These are phyloP conservation scores for Fagus crenata DNA, from an alignment of 306 rosid genomes.

Conservation along the genomic window DNA sequence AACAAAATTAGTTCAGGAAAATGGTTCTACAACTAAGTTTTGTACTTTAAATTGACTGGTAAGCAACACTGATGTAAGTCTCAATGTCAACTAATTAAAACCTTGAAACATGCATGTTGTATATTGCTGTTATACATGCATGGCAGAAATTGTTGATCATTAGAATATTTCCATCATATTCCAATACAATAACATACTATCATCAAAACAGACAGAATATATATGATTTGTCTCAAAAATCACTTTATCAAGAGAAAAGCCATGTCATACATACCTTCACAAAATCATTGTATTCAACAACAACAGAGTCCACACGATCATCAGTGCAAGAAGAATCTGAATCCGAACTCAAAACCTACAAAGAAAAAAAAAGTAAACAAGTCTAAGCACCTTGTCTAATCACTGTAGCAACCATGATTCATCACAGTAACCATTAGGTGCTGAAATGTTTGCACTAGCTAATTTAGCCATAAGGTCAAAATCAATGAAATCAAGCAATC, in stretches of 20 bases:
- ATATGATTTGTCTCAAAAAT: not conserved
- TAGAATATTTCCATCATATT: not conserved
- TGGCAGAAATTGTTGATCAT: not conserved
- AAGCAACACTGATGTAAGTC: too few species aligned
- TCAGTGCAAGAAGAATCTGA: conserved; percentile 56
- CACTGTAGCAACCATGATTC: not conserved
- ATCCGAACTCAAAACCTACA: conserved; percentile 60
- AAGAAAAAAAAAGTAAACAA: conserved; percentile 20
- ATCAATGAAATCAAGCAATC: not conserved
- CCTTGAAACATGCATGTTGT: not conserved
- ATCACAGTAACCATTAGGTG: not conserved
- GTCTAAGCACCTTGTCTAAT: conserved; percentile 20
- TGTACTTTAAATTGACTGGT: not conserved
- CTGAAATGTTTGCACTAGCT: not conserved
- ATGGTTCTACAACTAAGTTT: not conserved
- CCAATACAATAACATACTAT: not conserved
- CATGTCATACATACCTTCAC: conserved; percentile 62
- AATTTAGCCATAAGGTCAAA: not conserved
- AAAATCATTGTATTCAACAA: conserved; percentile 70
- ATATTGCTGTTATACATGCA: too few species aligned
- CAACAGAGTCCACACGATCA: conserved; percentile 56
- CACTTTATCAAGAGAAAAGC: conserved; percentile 4
- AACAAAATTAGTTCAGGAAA: conserved; percentile 8
- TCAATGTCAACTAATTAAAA: not conserved
- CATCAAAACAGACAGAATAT: not conserved